Evolutionary conservation across 352 stramenopile species (phyloP), one percentile per base, ranked within the genome.

Genomic region (Pythium dissimile): DNA sequence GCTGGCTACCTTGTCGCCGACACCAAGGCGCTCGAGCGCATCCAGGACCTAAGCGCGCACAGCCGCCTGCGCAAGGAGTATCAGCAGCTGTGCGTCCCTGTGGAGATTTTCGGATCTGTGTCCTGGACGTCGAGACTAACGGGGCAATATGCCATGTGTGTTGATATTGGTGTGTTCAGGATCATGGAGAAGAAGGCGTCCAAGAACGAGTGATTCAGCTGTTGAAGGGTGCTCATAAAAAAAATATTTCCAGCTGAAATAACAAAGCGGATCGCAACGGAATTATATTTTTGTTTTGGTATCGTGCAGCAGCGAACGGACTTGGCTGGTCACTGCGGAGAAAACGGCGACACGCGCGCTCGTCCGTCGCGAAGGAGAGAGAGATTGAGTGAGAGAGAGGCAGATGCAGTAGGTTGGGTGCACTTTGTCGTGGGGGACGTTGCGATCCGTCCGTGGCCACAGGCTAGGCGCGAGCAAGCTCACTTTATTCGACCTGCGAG

Each of bases 21-120:
- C 61, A 76, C 67, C 21, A 87, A 84, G 59, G 66, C 83, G n/a
- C 71, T 93, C 16, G 74, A 78, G 38, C 72, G 79, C 24, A 80
- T 93, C 43, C 62, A 89, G 42, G 80, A 93, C 50, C 69, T 93
- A 35, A 93, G 83, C 43, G 83, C 83, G 42, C 81, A 75, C 30
- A 91, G 80, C 59, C 75, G 69, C 1, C 61, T 93, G 54, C 79
- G 84, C 64, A 91, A 93, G 54, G 73, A 93, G 44, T 84, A 88
- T 68, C 80, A 89, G 63, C 81, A 93, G 54, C 71, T 91, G 80
- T 91, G 49, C 50, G 72, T 69, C 2, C 3, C 6, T n/a, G n/a
- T n/a, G n/a, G n/a, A n/a, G n/a, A n/a, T n/a, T n/a, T n/a, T n/a
- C n/a, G n/a, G n/a, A n/a, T n/a, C n/a, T n/a, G n/a, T n/a, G n/a